These are phyloP conservation scores for Apiotrichum brassicae DNA, from an alignment of 1,284 basidiomycete genomes.

Conservation along the genomic window DNA sequence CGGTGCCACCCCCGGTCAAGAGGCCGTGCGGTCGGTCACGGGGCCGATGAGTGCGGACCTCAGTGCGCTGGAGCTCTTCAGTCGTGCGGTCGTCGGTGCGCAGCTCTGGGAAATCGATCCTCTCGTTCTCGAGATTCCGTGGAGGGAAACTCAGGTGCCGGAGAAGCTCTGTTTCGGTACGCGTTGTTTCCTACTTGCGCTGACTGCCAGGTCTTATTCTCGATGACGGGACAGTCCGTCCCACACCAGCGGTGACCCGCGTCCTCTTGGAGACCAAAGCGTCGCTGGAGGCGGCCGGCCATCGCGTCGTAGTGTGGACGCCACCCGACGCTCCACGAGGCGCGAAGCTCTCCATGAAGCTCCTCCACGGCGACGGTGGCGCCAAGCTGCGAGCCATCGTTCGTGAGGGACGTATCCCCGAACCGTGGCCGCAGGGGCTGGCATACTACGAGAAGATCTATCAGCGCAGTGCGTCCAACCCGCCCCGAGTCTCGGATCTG, in stretches of 20 bases:
- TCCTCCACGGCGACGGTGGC: constrained; percentile 33
- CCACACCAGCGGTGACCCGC: constrained; percentile 63
- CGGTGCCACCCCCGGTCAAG: constrained; percentile 54
- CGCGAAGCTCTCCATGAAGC: constrained; percentile 11
- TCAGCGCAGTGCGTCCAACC: constrained; percentile 3
- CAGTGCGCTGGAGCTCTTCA: constrained; percentile 57
- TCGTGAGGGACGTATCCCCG: constrained; percentile 10
- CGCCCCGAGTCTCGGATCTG: constrained; percentile 16
- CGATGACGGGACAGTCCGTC: constrained; percentile 59
- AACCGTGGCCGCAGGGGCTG: constrained; percentile 26
- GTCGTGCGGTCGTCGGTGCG: constrained; percentile 46
- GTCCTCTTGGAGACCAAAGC: constrained; percentile 57
- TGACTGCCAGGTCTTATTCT: constrained; percentile 48
- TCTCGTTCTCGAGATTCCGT: constrained; percentile 41
- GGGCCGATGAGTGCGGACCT: constrained; percentile 60
- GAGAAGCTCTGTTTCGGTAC: constrained; percentile 48
- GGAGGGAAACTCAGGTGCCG: constrained; percentile 53
- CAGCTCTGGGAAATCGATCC: constrained; percentile 65
- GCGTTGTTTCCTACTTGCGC: background rate
- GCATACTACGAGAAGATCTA: constrained; percentile 14
- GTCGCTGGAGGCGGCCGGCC: constrained; percentile 60
- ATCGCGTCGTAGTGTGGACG: constrained; percentile 51
- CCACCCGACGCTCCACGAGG: constrained; percentile 16
- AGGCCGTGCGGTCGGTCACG: constrained; percentile 59
- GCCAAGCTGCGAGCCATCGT: constrained; percentile 24